These are phyloP conservation scores for Plasmodium knowlesi DNA, from an alignment of 169 alveolate species.

Conservation along the genomic window DNA sequence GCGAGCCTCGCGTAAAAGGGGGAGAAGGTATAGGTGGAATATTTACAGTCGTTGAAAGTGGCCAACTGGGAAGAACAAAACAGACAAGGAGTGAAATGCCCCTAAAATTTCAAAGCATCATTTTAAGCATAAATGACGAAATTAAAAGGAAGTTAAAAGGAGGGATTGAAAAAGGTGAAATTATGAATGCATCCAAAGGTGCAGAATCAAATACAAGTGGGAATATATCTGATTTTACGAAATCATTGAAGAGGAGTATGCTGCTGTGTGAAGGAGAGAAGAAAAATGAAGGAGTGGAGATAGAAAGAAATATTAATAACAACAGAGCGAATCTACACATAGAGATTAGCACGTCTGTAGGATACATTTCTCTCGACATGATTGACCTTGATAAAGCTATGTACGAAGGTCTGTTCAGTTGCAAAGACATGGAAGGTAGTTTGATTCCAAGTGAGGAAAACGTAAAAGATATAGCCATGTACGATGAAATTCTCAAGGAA, in stretches of 20 bases:
- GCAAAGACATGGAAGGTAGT: constrained; percentile 57
- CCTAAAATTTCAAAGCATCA: not conserved
- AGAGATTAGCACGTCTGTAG: not conserved
- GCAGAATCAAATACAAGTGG: not conserved
- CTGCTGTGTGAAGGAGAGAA: not conserved
- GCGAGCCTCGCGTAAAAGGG: not conserved
- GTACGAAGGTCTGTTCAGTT: constrained; percentile 33
- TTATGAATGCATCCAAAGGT: not conserved
- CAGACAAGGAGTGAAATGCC: not conserved
- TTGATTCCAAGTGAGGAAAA: constrained; percentile 29
- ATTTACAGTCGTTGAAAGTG: not conserved
- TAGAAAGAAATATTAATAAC: not conserved
- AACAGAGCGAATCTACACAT: constrained; percentile 44
- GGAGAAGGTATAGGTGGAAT: not conserved
- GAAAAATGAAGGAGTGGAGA: not conserved
- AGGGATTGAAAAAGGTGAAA: not conserved
- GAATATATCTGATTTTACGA: not conserved
- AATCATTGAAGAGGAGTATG: not conserved
- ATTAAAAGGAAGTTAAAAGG: not conserved
- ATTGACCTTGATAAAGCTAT: constrained; percentile 51
- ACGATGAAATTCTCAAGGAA: constrained; percentile 25
- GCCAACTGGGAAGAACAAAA: not conserved
- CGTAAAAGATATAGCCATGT: constrained; percentile 35
- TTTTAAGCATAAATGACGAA: constrained; percentile 5
- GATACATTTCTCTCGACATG: constrained; percentile 37